These are phyloP conservation scores for Neurospora sp. DNA, from an alignment of 495 filamentous ascomycete species.

Conservation along the genomic window DNA sequence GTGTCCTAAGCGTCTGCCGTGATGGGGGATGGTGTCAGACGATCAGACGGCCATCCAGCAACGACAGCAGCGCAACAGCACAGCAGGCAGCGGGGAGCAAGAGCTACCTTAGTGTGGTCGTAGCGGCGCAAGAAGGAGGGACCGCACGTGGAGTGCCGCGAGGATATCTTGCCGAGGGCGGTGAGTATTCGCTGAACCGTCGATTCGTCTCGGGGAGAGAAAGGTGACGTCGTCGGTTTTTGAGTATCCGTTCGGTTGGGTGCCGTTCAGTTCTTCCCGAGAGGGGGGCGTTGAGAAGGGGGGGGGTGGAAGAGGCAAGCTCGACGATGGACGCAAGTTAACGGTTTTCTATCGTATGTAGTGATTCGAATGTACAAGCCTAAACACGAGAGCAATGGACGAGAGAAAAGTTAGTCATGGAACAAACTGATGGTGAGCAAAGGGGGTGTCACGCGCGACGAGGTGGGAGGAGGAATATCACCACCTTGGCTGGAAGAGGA, in stretches of 20 bases:
- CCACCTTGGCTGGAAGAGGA: not conserved
- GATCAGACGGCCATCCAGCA: slow-evolving; percentile 23
- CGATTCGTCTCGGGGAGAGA: not conserved
- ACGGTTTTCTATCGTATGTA: not conserved
- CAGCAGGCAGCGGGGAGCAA: not conserved
- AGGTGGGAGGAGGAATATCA: not conserved
- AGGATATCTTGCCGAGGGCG: not conserved
- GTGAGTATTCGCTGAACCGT: not conserved
- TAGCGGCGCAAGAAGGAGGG: not conserved
- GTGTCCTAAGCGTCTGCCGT: slow-evolving; percentile 13
- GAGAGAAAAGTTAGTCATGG: not conserved
- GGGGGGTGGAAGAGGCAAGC: not conserved
- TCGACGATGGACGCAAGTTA: not conserved
- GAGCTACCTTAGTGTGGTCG: not conserved
- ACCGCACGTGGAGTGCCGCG: not conserved
- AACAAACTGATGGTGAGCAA: not conserved
- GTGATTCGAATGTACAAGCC: not conserved
- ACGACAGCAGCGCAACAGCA: slow-evolving; percentile 1
- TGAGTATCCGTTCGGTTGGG: not conserved
- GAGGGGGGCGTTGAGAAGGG: not conserved
- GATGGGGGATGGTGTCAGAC: slow-evolving; percentile 1
- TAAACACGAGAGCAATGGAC: not conserved
- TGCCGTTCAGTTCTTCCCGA: not conserved
- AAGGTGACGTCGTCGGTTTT: not conserved
- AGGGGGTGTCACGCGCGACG: not conserved